Percentiles rank a stretch among this genome's conserved stretches.
Conservation (phyloP, 805 yeast species). For the Ogataea neopini region DNA sequence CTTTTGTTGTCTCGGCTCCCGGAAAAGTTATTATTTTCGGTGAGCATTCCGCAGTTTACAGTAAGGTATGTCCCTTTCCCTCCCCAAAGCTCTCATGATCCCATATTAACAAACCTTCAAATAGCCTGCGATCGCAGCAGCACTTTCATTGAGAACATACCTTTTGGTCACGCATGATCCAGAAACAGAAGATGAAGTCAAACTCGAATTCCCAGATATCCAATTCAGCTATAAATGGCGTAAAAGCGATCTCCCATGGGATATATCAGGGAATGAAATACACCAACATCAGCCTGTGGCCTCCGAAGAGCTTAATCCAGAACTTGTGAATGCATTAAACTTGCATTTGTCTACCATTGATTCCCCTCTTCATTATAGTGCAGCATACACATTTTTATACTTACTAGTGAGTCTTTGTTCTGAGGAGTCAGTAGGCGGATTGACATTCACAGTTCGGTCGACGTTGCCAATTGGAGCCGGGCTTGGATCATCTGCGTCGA, state of each 20-base stretch:
- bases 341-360: slow-evolving; percentile 45
- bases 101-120: slow-evolving; percentile 3
- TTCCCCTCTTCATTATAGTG: slow-evolving; percentile 64
- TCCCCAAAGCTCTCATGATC: background rate
- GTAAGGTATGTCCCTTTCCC: slow-evolving; percentile 45
- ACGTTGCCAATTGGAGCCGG: slow-evolving; percentile 97
- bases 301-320: slow-evolving; percentile 60
- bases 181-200: slow-evolving; percentile 44
- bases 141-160: slow-evolving; percentile 83
- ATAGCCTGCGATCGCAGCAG: slow-evolving; percentile 93
- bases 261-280: slow-evolving; percentile 29
- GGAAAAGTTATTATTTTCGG: slow-evolving; percentile 96
- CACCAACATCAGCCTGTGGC: slow-evolving; percentile 33
- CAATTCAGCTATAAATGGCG: slow-evolving; percentile 66
- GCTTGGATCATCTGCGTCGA: slow-evolving; percentile 89
- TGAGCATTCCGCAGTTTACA: slow-evolving; percentile 94
- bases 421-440: slow-evolving; percentile 45
- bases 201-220: slow-evolving; percentile 84
- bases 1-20: slow-evolving; percentile 87
- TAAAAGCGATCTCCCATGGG: slow-evolving; percentile 62
- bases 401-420: slow-evolving; percentile 62
- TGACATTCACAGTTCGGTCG: slow-evolving; percentile 68
- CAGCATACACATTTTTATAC: slow-evolving; percentile 84
- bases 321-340: slow-evolving; percentile 51
- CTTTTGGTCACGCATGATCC: slow-evolving; percentile 56